Conservation (phyloP, 1,139 yeast genomes). For the Oligophagozyma castellii region DNA sequence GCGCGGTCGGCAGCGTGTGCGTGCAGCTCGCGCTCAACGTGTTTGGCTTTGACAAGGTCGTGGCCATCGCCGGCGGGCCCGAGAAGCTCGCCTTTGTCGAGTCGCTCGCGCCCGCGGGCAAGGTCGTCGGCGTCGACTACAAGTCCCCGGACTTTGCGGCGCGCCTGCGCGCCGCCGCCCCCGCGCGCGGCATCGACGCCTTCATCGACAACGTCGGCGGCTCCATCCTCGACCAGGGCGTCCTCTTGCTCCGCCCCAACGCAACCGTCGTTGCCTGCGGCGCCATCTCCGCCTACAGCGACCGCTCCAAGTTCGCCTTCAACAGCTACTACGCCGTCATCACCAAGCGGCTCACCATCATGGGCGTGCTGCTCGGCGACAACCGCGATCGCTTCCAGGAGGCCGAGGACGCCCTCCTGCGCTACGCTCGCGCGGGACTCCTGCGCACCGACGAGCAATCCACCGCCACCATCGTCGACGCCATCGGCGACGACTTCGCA, state of each 20-base stretch:
- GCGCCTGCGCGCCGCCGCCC: slow-evolving; percentile 36
- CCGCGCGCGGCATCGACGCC: slow-evolving; percentile 30
- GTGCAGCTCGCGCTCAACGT: slow-evolving; percentile 46
- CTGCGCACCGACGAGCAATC: slow-evolving; percentile 12
- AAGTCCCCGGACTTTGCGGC: slow-evolving; percentile 32
- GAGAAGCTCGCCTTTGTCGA: slow-evolving; percentile 44
- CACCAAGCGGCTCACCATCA: slow-evolving; percentile 34
- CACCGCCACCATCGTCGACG: slow-evolving; percentile 28
- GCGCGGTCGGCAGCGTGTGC: slow-evolving; percentile 55
- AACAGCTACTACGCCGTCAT: slow-evolving; percentile 32
- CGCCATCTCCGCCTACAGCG: slow-evolving; percentile 46
- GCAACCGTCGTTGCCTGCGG: slow-evolving; percentile 49
- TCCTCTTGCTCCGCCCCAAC: slow-evolving; percentile 28
- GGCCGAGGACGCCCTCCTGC: slow-evolving; percentile 27
- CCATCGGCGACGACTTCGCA: slow-evolving; percentile 25
- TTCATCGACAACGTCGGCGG: slow-evolving; percentile 58
- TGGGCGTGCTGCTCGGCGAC: slow-evolving; percentile 37
- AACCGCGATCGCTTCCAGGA: slow-evolving; percentile 23
- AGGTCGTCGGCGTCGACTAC: slow-evolving; percentile 40
- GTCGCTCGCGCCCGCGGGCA: slow-evolving; percentile 35
- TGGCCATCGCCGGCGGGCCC: slow-evolving; percentile 52
- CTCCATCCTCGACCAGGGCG: slow-evolving; percentile 35
- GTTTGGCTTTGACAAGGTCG: slow-evolving; percentile 40
- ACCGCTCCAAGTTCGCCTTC: slow-evolving; percentile 25
- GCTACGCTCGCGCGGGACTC: slow-evolving; percentile 29